Evolutionary conservation across 352 stramenopile species (phyloP), one percentile per base, ranked within the genome.

Genomic region (Blastocystis sp.): DNA sequence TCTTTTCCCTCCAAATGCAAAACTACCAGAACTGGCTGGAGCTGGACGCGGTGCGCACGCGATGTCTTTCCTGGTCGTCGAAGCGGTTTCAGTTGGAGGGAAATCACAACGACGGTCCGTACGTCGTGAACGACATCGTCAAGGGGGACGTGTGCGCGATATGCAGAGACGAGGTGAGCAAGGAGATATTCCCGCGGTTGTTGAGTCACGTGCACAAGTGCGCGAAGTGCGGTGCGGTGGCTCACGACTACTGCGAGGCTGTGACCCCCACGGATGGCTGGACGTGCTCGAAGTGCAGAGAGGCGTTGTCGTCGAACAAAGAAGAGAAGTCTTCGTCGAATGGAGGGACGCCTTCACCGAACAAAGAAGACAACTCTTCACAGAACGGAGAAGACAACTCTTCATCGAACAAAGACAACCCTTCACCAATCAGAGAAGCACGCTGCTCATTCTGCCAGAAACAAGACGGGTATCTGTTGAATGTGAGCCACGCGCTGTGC

Each of bases 121-220:
- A 70, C 26, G 70, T 85, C 45, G 9, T 66, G 26, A n/a, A 37
- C 4, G 60, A 39, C n/a, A 6, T 33, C 50, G 26, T 21, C 6
- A 70, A 67, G 74, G 31, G 41, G 55, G 21, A 26, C 3, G 26
- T 29, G 4, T 85, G 74, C 37, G 50, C 16, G 9, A 29, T 85
- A 3, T 85, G 74, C 41, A 59, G 31, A 21, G 26, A n/a, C 50
- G 70, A 65, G 12, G 24, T 29, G n/a, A 45, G 2, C 1, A 67
- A 19, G 35, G 41, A 66, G 29, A 85, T 69, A 12, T 67, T 85
- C 31, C 74, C 74, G 13, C 74, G 60, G 29, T 69, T 67, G 6
- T 19, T 29, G 35, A 67, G 74, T 85, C 60, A 4, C 21, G 19
- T 85, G 4, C 4, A 51, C 0, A 37, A 26, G 45, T 85, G 74